Base-by-base conservation (phyloP, 495 filamentous ascomycete genomes). In the Trichocladium antarcticum region DNA sequence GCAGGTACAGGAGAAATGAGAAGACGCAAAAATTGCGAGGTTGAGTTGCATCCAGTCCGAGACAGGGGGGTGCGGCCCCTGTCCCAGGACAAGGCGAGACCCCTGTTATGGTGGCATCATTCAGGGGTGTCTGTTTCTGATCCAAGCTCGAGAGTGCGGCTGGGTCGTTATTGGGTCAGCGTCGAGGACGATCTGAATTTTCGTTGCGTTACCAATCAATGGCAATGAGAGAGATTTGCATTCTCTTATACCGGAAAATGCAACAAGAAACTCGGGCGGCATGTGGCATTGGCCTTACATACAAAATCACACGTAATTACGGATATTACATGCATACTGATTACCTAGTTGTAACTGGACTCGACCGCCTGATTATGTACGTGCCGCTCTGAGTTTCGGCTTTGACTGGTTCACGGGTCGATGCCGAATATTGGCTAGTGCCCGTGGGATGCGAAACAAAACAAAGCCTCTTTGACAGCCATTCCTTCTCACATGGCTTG, bases 81-180 rank as follows among this genome's bases (percentile, higher is more conserved):
- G 24, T 42, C 35, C 6, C 34, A 10, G 39, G 19, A 42, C 17
- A 20, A 34, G 27, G 21, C 34, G 19, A 28, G n/a, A 28, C 34
- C 43, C 36, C 38, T 36, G 38, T 21, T 16, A 29, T n/a, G 11
- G 22, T 42, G 32, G 44, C 37, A 19, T 43, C 47, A 37, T 31
- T 31, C 46, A 54, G 46, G 51, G 51, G 41, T 45, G 34, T 1
- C 5, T 19, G 29, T 47, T 53, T 54, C 51, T 45, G 45, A 54
- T 37, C 51, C 45, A 45, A 44, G 46, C 38, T 39, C 11, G 34
- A 43, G 12, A 32, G 20, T 32, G 40, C 45, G 45, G 19, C 24
- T 27, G 24, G n/a, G n/a, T n/a, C n/a, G n/a, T n/a, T n/a, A n/a
- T 15, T 37, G 37, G 37, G 47, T 36, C 21, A 43, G 15, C 15